These are phyloP conservation scores for Colletotrichum gloeosporioides DNA, from an alignment of 2,329 filamentous ascomycete species.

Conservation along the genomic window DNA sequence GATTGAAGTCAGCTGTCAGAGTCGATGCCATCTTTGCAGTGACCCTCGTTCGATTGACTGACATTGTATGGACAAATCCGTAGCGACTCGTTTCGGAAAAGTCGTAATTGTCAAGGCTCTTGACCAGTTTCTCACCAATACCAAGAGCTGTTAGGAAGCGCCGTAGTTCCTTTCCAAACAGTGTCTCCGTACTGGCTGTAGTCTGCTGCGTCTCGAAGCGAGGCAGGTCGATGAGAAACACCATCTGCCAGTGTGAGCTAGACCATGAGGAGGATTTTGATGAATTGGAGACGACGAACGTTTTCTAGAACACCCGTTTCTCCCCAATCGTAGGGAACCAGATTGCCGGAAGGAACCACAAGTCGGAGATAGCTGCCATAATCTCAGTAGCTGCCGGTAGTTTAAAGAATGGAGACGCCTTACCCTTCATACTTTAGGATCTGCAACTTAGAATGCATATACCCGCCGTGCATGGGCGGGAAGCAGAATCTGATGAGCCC, in stretches of 20 bases:
- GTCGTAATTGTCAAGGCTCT: slow-evolving; percentile 79
- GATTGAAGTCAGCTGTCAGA: slow-evolving; percentile 24
- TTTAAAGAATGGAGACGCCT: background rate
- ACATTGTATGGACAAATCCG: slow-evolving; percentile 88
- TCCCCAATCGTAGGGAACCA: slow-evolving; percentile 89
- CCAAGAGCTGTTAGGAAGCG: slow-evolving; percentile 74
- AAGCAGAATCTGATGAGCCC: slow-evolving; percentile 75
- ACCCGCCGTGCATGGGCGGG: slow-evolving; percentile 78
- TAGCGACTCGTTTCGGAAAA: slow-evolving; percentile 75
- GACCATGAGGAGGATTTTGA: background rate
- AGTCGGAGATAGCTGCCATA: slow-evolving; percentile 69
- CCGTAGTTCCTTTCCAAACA: slow-evolving; percentile 73
- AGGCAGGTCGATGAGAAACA: slow-evolving; percentile 93
- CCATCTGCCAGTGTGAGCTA: slow-evolving; percentile 55
- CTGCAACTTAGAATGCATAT: slow-evolving; percentile 96
- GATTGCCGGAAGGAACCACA: slow-evolving; percentile 86
- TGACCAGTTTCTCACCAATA: slow-evolving; percentile 67
- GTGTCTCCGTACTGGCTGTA: slow-evolving; percentile 31
- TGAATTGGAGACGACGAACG: slow-evolving; percentile 44
- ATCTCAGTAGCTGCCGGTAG: background rate
- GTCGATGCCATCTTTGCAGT: background rate
- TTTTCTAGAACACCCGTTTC: slow-evolving; percentile 87
- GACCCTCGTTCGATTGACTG: slow-evolving; percentile 34
- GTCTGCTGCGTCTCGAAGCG: slow-evolving; percentile 49
- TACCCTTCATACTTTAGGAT: slow-evolving; percentile 68